A percentile compares a stretch with the other conserved stretches of the same genome.
Conservation (phyloP, 768 basidiomycete species). For the Leccinellum albellum region DNA sequence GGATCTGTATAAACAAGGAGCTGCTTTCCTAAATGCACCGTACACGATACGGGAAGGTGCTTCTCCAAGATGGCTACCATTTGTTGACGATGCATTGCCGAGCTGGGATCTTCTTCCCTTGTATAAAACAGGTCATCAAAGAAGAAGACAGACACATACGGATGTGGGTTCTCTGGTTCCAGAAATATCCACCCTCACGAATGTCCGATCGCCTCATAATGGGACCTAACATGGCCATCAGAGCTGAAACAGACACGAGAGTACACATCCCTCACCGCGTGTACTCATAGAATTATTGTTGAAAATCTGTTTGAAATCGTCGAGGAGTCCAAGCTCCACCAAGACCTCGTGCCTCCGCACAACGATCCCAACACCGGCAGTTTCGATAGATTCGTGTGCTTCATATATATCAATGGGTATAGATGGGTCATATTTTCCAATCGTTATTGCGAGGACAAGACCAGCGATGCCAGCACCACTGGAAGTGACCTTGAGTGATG, state of each 20-base stretch:
- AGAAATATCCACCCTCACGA: conserved; percentile 27
- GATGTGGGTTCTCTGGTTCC: conserved; percentile 21
- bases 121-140: neutral
- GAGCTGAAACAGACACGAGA: neutral
- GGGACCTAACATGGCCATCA: neutral
- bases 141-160: conserved; percentile 9
- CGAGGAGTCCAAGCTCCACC: conserved; percentile 38
- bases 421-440: conserved; percentile 29
- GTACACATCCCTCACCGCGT: conserved; percentile 5
- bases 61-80: conserved; percentile 18
- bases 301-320: conserved; percentile 26
- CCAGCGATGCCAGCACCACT: conserved; percentile 43
- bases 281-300: conserved; percentile 11
- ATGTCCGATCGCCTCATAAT: conserved; percentile 28
- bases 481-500: neutral
- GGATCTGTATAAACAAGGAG: conserved; percentile 14
- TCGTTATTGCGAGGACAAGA: conserved; percentile 38
- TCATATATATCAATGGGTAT: conserved; percentile 45
- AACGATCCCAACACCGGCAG: conserved; percentile 40
- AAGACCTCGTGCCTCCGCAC: conserved; percentile 45
- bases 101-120: conserved; percentile 5
- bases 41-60: conserved; percentile 16
- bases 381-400: conserved; percentile 36
- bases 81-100: conserved; percentile 20
- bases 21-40: conserved; percentile 15